Base-by-base conservation (phyloP, 768 basidiomycete species). In the Auriculariales sp. region DNA sequence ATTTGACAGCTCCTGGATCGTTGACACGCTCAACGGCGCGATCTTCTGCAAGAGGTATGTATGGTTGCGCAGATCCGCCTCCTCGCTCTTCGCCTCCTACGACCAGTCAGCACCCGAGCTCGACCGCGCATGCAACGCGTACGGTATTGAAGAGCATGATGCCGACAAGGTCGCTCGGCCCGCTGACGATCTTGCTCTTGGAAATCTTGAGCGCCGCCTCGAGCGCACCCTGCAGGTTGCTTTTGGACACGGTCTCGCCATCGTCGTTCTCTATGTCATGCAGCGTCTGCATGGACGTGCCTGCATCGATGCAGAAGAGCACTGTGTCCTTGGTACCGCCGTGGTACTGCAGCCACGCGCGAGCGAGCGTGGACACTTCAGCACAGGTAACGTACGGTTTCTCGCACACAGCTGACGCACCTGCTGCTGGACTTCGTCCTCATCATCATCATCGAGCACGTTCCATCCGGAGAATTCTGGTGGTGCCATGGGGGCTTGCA, bases 271-370 rank as follows among this genome's bases (percentile, higher is more conserved):
- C 75, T 57, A 82, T 78, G 24, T 83, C 81, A 46, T 70, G 71
- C 35, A 82, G 74, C 31, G 69, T 70, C 24, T 85, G 80, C 94
- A 98, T 97, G 10, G 89, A 87, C 49, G 76, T 70, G 0, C 93
- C 94, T 54, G 88, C 90, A 64, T 99, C 93, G 51, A 99, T 89
- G 62, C 85, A 87, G 67, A 97, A 95, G n/a, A 98, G 66, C 42
- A 94, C 83, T 28, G 91, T 86, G 57, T 97, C 91, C 53, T 77
- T 76, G 55, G 81, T 80, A 47, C 78, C 77, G 54, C 88, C 85
- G 54, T 77, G 74, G 52, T 71, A 71, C 84, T 86, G 51, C 31
- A 27, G 17, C 32, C 12, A 25, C 25, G 46, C 39, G 30, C 10
- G 22, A 28, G 47, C 14, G n/a, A 27, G 12, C 30, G 29, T 25